Evolutionary conservation across 2,329 filamentous ascomycete species (phyloP), one percentile per base, ranked within the genome.

Genomic region (Neofusicoccum ribis): DNA sequence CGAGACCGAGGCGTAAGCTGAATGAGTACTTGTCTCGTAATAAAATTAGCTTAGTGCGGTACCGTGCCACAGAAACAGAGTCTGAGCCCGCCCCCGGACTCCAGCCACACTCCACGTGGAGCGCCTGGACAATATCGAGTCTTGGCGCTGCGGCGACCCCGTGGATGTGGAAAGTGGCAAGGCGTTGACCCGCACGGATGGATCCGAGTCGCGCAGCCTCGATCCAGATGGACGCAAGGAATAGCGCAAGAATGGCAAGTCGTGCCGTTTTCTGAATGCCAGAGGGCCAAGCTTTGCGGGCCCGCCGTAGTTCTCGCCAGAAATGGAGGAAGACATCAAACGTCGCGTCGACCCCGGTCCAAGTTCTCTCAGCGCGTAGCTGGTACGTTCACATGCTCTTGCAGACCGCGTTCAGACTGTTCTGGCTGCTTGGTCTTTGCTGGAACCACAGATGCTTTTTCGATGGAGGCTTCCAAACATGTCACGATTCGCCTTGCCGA

Each of bases 91-190:
- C 15, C 31, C n/a, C 46, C 34, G 34, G 50, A 54, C 15, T 23
- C n/a, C 34, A 54, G 50, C 50, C 50, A 54, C 50, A 39, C 50
- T 23, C 17, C 50, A 41, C 50, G 50, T 54, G n/a, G 34, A 54
- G 34, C 50, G 36, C 39, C 36, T 39, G 34, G 50, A 23, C 36
- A 54, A 39, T n/a, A 54, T 23, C 7, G 31, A 37, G 15, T 37
- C 27, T 52, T 52, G 50, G 34, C n/a, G 15, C 34, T 3, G 15
- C 50, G 50, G 50, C 50, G 34, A 54, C 34, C 15, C 50, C 50
- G 50, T 54, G 34, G 14, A 37, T 54, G 50, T 54, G 50, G 50
- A 54, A 54, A 34, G 39, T 54, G n/a, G 50, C 31, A 20, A 20
- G 9, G 50, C 34, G 50, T 39, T 12, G 31, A n/a, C 7, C 5